A percentile compares a stretch with the other conserved stretches of the same genome.
Evolutionary conservation across 2,329 filamentous ascomycete species (phyloP).

Genomic region (Fusarium multiceps): DNA sequence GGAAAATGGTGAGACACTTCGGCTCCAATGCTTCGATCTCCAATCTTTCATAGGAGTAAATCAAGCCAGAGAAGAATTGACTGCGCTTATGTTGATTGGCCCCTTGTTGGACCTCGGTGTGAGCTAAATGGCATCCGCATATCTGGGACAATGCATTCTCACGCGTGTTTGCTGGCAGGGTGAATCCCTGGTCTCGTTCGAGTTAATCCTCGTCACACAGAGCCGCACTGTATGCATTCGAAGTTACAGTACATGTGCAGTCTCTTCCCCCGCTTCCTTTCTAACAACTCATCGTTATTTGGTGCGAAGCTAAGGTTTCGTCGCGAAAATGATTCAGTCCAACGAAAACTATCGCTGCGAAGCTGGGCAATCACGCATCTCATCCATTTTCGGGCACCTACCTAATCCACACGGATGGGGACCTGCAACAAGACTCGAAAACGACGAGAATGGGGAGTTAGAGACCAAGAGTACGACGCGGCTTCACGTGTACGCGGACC

Average conservation of each 20-base stretch:
- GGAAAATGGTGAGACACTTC: slow-evolving; percentile 25
- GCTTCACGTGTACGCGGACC: slow-evolving; percentile 16
- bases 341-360: not conserved
- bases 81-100: slow-evolving; percentile 35
- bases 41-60: not conserved
- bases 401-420: not conserved
- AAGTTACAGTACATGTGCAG: not conserved
- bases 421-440: slow-evolving; percentile 3
- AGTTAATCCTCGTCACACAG: slow-evolving; percentile 1
- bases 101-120: not conserved
- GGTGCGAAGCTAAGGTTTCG: slow-evolving; percentile 33
- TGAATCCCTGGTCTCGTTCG: not conserved
- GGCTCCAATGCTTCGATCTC: not conserved
- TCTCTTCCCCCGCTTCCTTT: slow-evolving; percentile 38
- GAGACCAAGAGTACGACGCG: slow-evolving; percentile 23
- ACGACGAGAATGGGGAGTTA: not conserved
- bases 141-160: slow-evolving; percentile 25
- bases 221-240: slow-evolving; percentile 36
- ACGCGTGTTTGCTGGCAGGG: slow-evolving; percentile 28
- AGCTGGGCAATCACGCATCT: slow-evolving; percentile 2
- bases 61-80: slow-evolving; percentile 3
- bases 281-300: slow-evolving; percentile 3
- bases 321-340: not conserved
- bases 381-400: not conserved
- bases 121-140: slow-evolving; percentile 33